These are phyloP conservation scores for Termitomyces sp. DNA, from an alignment of 768 basidiomycete genomes.

Conservation along the genomic window DNA sequence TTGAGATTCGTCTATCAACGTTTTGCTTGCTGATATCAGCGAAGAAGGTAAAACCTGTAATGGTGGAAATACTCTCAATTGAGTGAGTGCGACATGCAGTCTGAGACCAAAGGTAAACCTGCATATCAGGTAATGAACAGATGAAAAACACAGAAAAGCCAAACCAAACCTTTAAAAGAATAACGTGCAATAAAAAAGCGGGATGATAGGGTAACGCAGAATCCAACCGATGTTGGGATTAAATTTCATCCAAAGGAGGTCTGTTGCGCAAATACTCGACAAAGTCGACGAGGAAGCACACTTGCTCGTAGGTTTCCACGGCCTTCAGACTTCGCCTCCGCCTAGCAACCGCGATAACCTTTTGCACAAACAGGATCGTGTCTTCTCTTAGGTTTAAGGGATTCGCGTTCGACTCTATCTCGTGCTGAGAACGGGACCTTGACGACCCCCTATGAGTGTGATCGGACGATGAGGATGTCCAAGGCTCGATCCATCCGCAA, in stretches of 20 bases:
- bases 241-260: background rate
- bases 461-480: background rate
- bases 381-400: constrained; percentile 23
- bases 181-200: constrained; percentile 8
- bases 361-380: constrained; percentile 64
- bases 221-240: background rate
- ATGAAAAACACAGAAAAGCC: background rate
- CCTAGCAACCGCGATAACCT: constrained; percentile 67
- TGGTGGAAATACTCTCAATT: background rate
- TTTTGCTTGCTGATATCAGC: background rate
- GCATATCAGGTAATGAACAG: background rate
- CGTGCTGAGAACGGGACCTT: background rate
- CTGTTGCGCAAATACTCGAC: constrained; percentile 48
- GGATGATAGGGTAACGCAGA: background rate
- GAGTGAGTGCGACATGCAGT: background rate
- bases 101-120: background rate
- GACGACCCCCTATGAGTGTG: background rate
- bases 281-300: constrained; percentile 74
- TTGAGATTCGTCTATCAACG: no score
- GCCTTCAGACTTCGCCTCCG: constrained; percentile 81
- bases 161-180: background rate
- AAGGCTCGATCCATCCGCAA: constrained; percentile 56
- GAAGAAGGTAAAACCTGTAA: background rate
- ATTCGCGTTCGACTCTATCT: background rate
- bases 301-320: constrained; percentile 93